Base-by-base conservation (phyloP, 129 eudicot genomes). In the Lonicera japonica region DNA sequence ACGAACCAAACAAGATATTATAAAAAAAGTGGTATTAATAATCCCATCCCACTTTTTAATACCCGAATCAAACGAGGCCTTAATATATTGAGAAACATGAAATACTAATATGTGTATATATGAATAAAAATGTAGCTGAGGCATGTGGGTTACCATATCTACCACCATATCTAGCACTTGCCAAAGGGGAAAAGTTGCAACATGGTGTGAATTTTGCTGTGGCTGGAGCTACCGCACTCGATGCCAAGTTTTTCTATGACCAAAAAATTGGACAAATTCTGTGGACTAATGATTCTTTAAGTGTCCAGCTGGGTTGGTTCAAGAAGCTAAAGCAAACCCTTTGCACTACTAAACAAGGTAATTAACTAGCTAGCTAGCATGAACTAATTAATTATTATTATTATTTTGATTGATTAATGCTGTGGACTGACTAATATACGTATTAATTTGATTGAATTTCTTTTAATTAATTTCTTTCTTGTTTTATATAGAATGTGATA, bases 131-230 rank as follows among this genome's bases (percentile, higher is more conserved):
- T 24, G 40, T 21, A 88, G 96, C 92, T 21, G 88, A 88, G 84
- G 78, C 82, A 38, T 80, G 76, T 67, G 82, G 89, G 1, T 47
- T 88, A 57, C 96, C 96, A 0, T 84, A 73, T 69, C 14, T 88
- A 15, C 80, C 86, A 29, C 89, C 96, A 0, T 84, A 88, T 72
- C 70, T 84, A 56, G 62, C 74, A 18, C 60, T 76, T 11, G 63
- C 22, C 11, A 15, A 74, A 40, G 80, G 76, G 25, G 41, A 69
- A 46, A 79, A 84, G 47, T 20, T 40, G 3, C 40, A 58, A 43
- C 78, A 74, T 54, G 96, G 96, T 65, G 86, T 81, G 25, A 87
- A 87, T n/a, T 87, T 88, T 70, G 96, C 96, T 2, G 84, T 84
- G 15, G 96, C 89, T 12, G 96, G 96, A 36, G 88, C 96, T 23